phyloP scores from a whole-genome alignment of 2,329 filamentous ascomycete species.

The Podosphaera fusca region DNA sequence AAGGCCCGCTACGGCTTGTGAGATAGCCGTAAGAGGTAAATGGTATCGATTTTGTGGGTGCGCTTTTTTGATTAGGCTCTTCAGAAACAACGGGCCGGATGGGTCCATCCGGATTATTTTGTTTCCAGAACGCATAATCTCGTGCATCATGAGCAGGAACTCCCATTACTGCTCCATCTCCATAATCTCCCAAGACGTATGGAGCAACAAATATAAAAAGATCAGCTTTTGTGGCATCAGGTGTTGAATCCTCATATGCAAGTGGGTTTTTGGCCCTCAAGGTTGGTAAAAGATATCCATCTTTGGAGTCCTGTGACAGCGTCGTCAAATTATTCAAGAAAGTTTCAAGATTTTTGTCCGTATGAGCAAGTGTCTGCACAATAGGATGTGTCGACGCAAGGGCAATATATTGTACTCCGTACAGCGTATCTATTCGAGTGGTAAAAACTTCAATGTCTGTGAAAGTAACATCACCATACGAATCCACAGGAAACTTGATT shows the following conservation, averaged over 20 bases:
- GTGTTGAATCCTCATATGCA: conserved; percentile 26
- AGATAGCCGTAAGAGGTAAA: conserved; percentile 45
- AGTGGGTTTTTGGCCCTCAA: conserved; percentile 44
- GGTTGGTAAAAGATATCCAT: conserved; percentile 42
- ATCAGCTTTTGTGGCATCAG: conserved; percentile 27
- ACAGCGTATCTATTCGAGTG: conserved; percentile 67
- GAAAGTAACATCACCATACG: conserved; percentile 7
- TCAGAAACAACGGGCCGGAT: conserved; percentile 36
- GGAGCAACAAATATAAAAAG: conserved; percentile 62
- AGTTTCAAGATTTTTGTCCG: conserved; percentile 35
- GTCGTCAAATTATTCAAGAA: conserved; percentile 43
- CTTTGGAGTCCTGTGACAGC: conserved; percentile 31
- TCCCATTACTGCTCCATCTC: conserved; percentile 76
- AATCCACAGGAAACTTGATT: conserved; percentile 42
- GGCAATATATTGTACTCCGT: conserved; percentile 67
- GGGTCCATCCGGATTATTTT: conserved; percentile 36
- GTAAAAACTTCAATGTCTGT: conserved; percentile 49
- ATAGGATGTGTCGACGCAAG: conserved; percentile 51
- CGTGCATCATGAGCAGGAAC: conserved; percentile 66
- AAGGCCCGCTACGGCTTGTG: conserved; percentile 39
- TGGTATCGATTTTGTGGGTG: conserved; percentile 25
- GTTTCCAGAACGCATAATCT: conserved; percentile 60
- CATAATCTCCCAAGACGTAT: conserved; percentile 69
- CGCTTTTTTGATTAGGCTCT: conserved; percentile 23
- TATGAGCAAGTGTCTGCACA: conserved; percentile 34